Conservation (phyloP, 495 filamentous ascomycete genomes). For the Penicillium cosmopolitanum region DNA sequence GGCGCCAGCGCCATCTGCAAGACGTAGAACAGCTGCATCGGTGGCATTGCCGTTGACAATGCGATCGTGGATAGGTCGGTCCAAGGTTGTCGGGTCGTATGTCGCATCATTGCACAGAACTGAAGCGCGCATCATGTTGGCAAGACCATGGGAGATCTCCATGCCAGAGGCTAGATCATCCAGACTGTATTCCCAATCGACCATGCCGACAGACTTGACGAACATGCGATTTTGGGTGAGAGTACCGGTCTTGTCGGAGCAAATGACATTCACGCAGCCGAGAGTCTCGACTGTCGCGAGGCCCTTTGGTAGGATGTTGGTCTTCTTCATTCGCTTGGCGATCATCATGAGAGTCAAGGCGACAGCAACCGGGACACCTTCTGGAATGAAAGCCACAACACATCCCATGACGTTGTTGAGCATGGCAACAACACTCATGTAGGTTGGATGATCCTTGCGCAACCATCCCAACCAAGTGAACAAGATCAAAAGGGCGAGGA, state of each 20-base stretch:
- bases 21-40: slow-evolving; percentile 69
- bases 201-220: slow-evolving; percentile 44
- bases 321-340: slow-evolving; percentile 65
- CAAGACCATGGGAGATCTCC: slow-evolving; percentile 22
- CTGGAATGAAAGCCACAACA: slow-evolving; percentile 74
- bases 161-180: slow-evolving; percentile 23
- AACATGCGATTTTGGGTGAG: slow-evolving; percentile 61
- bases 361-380: slow-evolving; percentile 71
- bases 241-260: slow-evolving; percentile 75
- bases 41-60: slow-evolving; percentile 73
- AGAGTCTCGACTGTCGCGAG: slow-evolving; percentile 74
- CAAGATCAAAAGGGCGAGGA: slow-evolving; percentile 59
- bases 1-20: slow-evolving; percentile 62
- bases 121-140: slow-evolving; percentile 32
- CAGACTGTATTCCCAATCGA: slow-evolving; percentile 34
- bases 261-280: slow-evolving; percentile 70
- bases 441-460: slow-evolving; percentile 58
- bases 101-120: slow-evolving; percentile 69
- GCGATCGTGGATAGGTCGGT: slow-evolving; percentile 55
- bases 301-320: slow-evolving; percentile 69
- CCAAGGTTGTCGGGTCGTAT: slow-evolving; percentile 63
- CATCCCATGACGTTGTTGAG: slow-evolving; percentile 70
- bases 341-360: slow-evolving; percentile 62
- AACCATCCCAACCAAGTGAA: slow-evolving; percentile 67
- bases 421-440: slow-evolving; percentile 69